Base-by-base conservation (phyloP, 257 asterid species). In the Solanum acaule region DNA sequence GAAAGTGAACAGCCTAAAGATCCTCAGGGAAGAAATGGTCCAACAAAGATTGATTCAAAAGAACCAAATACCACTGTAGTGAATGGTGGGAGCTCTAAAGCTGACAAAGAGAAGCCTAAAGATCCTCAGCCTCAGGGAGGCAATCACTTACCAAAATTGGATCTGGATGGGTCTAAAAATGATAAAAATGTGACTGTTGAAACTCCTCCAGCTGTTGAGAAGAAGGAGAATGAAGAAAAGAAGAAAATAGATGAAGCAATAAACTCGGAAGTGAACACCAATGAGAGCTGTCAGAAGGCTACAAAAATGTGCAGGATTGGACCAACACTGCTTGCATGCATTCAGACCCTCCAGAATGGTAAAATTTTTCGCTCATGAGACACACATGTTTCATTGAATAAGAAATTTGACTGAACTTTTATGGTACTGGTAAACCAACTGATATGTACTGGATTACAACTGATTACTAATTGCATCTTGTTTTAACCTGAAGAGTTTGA, bases 1-100 rank as follows among this genome's bases (percentile, higher is more conserved):
- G 86, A 87, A 67, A 76, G 52, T 84, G 89, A 87, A 49, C 87
- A 89, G 88, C 91, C 59, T 49, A 87, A 87, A 75, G 91, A 88
- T 81, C 68, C 86, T 81, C 86, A 87, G 77, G 75, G 90, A 86
- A 91, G 72, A 85, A 89, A 20, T 59, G 87, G 59, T 89, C 73
- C 91, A 78, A 78, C 82, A 88, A 90, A 93, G 37, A 12, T 34
- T 88, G 90, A 91, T 86, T 52, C 94, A 6, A 87, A 90, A 78
- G 91, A 85, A 27, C 40, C 85, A n/a, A 87, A 61, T 29, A 16
- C 63, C 44, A 75, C 56, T 11, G 29, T 18, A 16, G 42, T 81
- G 68, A 20, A 81, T 81, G 29, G 29, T 81, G 86, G 27, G 29
- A 81, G 40, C 44, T 49, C 88, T 46, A 76, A 76, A 10, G 70